Conservation (phyloP, 345 rosid genomes). For the Carallia pectinifolia region DNA sequence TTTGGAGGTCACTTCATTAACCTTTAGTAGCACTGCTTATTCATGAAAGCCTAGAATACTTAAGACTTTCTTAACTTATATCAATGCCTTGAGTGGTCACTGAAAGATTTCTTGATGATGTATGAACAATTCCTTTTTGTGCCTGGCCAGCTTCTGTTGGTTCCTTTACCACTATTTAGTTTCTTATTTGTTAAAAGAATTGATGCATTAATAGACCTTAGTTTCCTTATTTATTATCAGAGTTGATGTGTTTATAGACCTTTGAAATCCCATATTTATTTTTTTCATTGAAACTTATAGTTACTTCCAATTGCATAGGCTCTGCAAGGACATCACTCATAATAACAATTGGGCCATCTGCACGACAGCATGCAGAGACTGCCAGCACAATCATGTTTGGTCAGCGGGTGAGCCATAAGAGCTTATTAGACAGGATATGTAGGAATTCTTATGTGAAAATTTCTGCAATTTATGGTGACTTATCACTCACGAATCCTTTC, state of each 20-base stretch:
- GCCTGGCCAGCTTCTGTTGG: neutral
- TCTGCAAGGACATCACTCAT: constrained; percentile 93
- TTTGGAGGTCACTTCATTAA: constrained; percentile 62
- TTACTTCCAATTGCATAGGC: constrained; percentile 44
- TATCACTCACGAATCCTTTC: too few relatives aligned
- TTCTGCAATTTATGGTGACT: neutral
- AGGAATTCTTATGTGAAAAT: neutral
- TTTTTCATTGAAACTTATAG: neutral
- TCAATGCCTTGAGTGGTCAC: neutral
- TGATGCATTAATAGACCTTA: neutral
- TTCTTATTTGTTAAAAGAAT: neutral
- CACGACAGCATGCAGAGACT: constrained; percentile 80
- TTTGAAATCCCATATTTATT: neutral
- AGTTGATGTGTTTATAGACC: neutral
- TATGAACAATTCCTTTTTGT: neutral
- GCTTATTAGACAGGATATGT: neutral
- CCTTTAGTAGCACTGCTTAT: too few relatives aligned
- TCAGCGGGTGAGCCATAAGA: constrained; percentile 65
- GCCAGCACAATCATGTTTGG: constrained; percentile 92
- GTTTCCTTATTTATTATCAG: neutral
- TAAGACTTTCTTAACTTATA: too few relatives aligned
- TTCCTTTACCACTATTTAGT: neutral
- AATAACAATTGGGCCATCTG: constrained; percentile 83
- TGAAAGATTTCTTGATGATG: neutral
- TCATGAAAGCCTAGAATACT: too few relatives aligned